These are phyloP conservation scores for Chlorella sorokiniana DNA, from an alignment of 139 green algal species.

Conservation along the genomic window DNA sequence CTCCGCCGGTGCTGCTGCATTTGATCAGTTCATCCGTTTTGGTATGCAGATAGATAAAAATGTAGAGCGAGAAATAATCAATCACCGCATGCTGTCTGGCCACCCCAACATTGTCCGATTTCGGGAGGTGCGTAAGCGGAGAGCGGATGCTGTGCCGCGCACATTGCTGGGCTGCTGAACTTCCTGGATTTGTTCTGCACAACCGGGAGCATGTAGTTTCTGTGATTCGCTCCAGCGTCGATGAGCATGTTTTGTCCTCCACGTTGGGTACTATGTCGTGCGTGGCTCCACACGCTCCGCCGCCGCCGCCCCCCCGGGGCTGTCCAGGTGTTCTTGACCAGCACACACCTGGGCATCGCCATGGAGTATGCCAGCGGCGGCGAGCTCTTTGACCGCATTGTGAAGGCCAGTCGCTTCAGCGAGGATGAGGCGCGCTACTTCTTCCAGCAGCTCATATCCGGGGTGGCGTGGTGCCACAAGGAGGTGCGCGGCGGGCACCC, in stretches of 20 bases:
- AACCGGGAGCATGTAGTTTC: no score
- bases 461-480: conserved; percentile 93
- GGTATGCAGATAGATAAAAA: conserved; percentile 97
- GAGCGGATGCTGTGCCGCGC: no score
- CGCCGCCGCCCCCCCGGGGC: neutral
- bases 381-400: conserved; percentile 97
- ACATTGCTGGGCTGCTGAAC: no score
- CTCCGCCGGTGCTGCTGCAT: neutral
- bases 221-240: no score
- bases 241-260: no score
- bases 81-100: conserved; percentile 85
- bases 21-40: no score
- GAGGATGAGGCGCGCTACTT: conserved; percentile 98
- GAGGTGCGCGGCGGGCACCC: conserved; percentile 51
- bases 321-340: conserved; percentile 68
- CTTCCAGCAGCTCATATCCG: conserved; percentile 98
- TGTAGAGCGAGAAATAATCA: conserved; percentile 98
- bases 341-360: conserved; percentile 77
- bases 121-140: conserved; percentile 82
- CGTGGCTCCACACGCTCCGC: neutral
- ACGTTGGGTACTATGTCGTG: neutral
- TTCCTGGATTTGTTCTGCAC: no score
- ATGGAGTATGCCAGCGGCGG: conserved; percentile 89
- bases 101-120: conserved; percentile 99
- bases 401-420: conserved; percentile 86